phyloP scores from a whole-genome alignment of 2,329 filamentous ascomycete species.

The Colletotrichum camelliae region DNA sequence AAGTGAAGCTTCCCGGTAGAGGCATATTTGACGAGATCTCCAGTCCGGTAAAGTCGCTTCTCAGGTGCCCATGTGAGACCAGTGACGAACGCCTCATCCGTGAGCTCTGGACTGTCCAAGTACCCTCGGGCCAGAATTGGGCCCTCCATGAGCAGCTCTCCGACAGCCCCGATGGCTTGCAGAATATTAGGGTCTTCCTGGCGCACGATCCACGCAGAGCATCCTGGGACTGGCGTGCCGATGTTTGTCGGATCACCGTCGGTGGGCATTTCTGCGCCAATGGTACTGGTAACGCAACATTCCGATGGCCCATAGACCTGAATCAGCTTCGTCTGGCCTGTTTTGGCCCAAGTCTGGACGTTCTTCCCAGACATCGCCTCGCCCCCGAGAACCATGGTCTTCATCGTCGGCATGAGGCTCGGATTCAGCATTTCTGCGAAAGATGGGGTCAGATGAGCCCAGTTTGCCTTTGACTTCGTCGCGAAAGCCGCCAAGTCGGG shows the following conservation, averaged over 20 bases:
- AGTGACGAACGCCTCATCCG: conserved; percentile 68
- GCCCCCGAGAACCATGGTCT: conserved; percentile 53
- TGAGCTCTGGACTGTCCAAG: conserved; percentile 67
- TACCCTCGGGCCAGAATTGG: conserved; percentile 58
- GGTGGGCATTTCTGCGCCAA: conserved; percentile 32
- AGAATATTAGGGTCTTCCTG: conserved; percentile 3
- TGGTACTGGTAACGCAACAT: conserved; percentile 42
- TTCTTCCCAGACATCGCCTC: conserved; percentile 58
- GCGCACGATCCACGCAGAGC: conserved; percentile 21
- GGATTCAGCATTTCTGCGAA: conserved; percentile 51
- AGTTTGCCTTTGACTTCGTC: conserved; percentile 39
- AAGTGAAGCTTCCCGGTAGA: conserved; percentile 78
- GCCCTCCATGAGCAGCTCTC: conserved; percentile 27
- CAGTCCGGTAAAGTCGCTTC: conserved; percentile 75
- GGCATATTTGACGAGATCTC: conserved; percentile 81
- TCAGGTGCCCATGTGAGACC: conserved; percentile 67
- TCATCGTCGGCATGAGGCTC: conserved; percentile 47
- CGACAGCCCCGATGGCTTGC: conserved; percentile 15
- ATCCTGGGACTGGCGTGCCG: conserved; percentile 28
- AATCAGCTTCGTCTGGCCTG: conserved; percentile 37
- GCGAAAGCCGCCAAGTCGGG: conserved; percentile 31
- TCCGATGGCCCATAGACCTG: conserved; percentile 60
- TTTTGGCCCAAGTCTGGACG: conserved; percentile 51
- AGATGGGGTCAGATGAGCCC: conserved; percentile 55
- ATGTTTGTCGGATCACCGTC: conserved; percentile 46